Evolutionary conservation across 1,284 basidiomycete genomes (phyloP).

Genomic region (Cutaneotrichosporon mucoides): DNA sequence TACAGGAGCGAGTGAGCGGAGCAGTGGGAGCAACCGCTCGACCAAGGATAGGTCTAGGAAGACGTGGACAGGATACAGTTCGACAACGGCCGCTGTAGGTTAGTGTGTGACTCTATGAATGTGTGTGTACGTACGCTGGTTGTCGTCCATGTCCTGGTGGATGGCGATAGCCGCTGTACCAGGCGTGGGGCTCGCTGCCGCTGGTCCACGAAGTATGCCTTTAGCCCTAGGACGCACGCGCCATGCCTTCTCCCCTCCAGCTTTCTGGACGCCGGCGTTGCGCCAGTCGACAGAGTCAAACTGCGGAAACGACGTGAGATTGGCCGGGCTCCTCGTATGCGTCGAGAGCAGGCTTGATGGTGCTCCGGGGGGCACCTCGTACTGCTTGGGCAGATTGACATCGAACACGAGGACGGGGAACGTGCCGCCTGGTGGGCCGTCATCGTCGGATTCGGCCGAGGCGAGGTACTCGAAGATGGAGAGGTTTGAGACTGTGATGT

Average conservation of each 20-base stretch:
- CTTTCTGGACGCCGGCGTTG: slow-evolving; percentile 30
- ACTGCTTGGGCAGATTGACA: slow-evolving; percentile 38
- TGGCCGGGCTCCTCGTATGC: slow-evolving; percentile 5
- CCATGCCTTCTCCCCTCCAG: slow-evolving; percentile 39
- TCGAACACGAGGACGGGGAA: slow-evolving; percentile 48
- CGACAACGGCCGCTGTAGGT: slow-evolving; percentile 21
- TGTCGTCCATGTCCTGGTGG: slow-evolving; percentile 16
- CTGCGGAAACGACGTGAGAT: slow-evolving; percentile 28
- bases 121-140: too few species aligned
- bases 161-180: slow-evolving; percentile 23
- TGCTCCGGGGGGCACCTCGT: slow-evolving; percentile 28
- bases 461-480: slow-evolving; percentile 40
- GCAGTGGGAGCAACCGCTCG: slow-evolving; percentile 46
- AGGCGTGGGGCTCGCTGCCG: slow-evolving; percentile 12
- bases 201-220: slow-evolving; percentile 30
- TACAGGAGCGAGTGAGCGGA: slow-evolving; percentile 32
- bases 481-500: slow-evolving; percentile 23
- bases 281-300: slow-evolving; percentile 48
- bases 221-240: slow-evolving; percentile 31
- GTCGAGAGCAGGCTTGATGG: slow-evolving; percentile 14
- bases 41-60: slow-evolving; percentile 65
- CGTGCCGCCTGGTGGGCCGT: slow-evolving; percentile 34
- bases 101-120: neutral
- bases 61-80: slow-evolving; percentile 62
- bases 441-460: slow-evolving; percentile 10